phyloP scores from a whole-genome alignment of 2,329 filamentous ascomycete genomes.

The Colletotrichum echinochloae region DNA sequence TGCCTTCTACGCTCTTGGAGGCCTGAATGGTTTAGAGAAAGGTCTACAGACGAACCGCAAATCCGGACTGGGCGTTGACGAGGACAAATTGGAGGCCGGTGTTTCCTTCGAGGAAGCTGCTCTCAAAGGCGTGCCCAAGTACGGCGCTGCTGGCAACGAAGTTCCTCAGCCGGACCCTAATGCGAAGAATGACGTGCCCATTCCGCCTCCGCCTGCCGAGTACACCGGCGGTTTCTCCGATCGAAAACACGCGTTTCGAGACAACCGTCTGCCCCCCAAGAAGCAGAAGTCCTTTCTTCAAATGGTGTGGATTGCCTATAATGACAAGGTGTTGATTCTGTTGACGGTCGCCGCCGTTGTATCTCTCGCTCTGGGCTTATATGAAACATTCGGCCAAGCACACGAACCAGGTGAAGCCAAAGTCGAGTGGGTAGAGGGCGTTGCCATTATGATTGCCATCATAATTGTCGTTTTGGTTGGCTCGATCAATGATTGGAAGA shows the following conservation, averaged over 20 bases:
- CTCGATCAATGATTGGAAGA: conserved; percentile 72
- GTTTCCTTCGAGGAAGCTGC: conserved; percentile 76
- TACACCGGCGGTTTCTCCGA: conserved; percentile 54
- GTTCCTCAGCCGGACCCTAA: conserved; percentile 46
- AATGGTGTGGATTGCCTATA: conserved; percentile 77
- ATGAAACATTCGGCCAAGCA: conserved; percentile 68
- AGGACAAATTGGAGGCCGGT: conserved; percentile 70
- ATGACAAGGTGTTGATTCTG: conserved; percentile 79
- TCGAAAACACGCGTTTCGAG: conserved; percentile 69
- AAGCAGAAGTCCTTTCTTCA: conserved; percentile 69
- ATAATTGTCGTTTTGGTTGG: conserved; percentile 71
- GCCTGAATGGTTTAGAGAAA: conserved; percentile 77
- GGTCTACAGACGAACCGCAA: conserved; percentile 75
- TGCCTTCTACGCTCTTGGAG: conserved; percentile 81
- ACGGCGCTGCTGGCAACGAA: conserved; percentile 50
- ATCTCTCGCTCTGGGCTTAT: conserved; percentile 76
- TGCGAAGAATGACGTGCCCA: conserved; percentile 35
- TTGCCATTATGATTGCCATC: conserved; percentile 72
- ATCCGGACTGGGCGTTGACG: conserved; percentile 77
- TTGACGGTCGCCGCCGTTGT: conserved; percentile 76
- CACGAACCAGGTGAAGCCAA: conserved; percentile 54
- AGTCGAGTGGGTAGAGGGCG: conserved; percentile 73
- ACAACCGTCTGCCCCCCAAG: conserved; percentile 70
- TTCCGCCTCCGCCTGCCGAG: conserved; percentile 33
- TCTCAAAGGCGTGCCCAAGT: conserved; percentile 50